Evolutionary conservation across 768 basidiomycete genomes (phyloP), one percentile per base, ranked within the genome.

Genomic region (Serendipita vermifera): DNA sequence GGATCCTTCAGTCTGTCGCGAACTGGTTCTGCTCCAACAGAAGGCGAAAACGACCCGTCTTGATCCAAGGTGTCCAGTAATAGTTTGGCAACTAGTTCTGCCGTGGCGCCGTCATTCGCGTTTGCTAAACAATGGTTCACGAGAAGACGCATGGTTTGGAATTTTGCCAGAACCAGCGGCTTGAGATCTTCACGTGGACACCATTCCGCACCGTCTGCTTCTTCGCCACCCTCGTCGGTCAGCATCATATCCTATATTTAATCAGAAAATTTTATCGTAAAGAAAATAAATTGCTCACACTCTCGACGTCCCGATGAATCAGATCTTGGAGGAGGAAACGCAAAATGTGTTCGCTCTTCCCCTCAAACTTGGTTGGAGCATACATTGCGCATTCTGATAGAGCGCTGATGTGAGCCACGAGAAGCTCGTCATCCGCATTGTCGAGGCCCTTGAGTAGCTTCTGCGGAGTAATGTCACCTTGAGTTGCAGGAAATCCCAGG

Each of bases 51-150:
- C 11, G 80, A 77, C 5, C 92, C 92, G 7, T 73, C 76, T 55
- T 81, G 69, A 36, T 81, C 77, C 24, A 94, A 68, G n/a, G 94
- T 64, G 0, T 80, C 78, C 11, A 77, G 73, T 29, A 93, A 72
- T 73, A 94, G 77, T 63, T 83, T 83, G 1, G 85, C 79, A 41
- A 87, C 77, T 27, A 85, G 80, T 26, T 79, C 59, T 5, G 86
- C 81, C 5, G 75, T 72, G 1, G 81, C 77, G 3, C 76, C 70
- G n/a, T n/a, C n/a, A 4, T 68, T 61, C 0, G 79, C 79, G 62
- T 84, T 83, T 0, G 84, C 78, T 11, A 94, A 72, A 64, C 82
- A 81, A 15, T 91, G 81, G 66, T 91, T 82, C 24, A 87, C 77
- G 65, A 82, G 83, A 3, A 93, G 76, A 68, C 96, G 92, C 22